A percentile compares a stretch with the other conserved stretches of the same genome.
These are phyloP conservation scores for Fragaria iinumae DNA, from an alignment of 306 rosid species.

Conservation along the genomic window DNA sequence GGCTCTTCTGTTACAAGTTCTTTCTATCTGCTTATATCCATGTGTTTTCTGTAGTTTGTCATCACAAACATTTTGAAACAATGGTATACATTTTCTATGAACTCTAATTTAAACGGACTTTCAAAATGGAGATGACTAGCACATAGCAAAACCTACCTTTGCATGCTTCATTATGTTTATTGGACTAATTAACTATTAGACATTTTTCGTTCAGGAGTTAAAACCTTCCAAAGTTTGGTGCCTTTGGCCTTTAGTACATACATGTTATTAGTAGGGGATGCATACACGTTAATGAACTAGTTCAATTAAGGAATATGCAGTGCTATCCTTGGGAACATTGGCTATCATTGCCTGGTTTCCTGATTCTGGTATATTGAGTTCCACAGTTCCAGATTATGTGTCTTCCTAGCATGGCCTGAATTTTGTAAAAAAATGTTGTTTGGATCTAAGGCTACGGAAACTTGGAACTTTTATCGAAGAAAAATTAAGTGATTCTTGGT, in stretches of 20 bases:
- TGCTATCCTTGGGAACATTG: background rate
- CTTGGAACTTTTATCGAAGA: background rate
- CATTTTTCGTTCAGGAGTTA: background rate
- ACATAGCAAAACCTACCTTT: background rate
- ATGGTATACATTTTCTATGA: background rate
- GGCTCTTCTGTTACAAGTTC: background rate
- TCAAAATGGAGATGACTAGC: background rate
- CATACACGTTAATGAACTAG: background rate
- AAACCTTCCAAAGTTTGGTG: background rate
- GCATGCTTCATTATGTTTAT: background rate
- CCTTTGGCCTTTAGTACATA: background rate
- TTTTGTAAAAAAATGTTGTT: background rate
- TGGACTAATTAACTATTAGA: background rate
- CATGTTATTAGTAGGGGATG: background rate
- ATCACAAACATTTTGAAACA: background rate
- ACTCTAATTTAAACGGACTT: background rate
- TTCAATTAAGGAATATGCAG: background rate
- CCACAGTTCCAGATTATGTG: background rate
- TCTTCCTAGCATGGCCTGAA: background rate
- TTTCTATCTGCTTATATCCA: background rate
- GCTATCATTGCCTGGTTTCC: background rate
- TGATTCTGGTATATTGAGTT: background rate
- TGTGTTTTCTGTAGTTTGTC: constrained; percentile 1
- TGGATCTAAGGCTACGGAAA: background rate
- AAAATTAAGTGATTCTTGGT: background rate